Evolutionary conservation across 768 basidiomycete species (phyloP), one percentile per base, ranked within the genome.

Genomic region (Tremella yokohamensis): DNA sequence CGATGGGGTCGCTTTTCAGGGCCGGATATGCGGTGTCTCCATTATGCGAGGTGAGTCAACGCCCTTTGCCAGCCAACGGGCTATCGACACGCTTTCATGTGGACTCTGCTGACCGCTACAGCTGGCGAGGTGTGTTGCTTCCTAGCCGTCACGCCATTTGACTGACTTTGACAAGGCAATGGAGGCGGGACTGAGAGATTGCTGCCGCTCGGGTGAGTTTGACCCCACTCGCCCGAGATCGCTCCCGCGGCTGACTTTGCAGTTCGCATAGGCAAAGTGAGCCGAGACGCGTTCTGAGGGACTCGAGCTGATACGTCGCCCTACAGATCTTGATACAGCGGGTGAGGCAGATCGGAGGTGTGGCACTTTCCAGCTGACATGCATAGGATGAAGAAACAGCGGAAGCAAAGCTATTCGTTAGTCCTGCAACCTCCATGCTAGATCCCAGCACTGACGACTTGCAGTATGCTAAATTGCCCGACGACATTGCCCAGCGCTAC

Each of bases 161-260:
- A 22, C 18, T 45, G 42, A 50, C 16, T 47, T 13, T 40, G 13
- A 49, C 19, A 26, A 91, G 88, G 91, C 93, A 1, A 99, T 99
- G 94, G 94, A 99, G 78, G 90, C 89, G 12, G 96, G 94, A 39
- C 80, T 99, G 61, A 82, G 94, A 42, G 94, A 97, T 76, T 94
- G 97, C 39, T 97, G 93, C 79, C 83, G 94, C 66, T 74, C 73
- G 45, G 74, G 74, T 72, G 42, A 69, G 74, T 58, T 89, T 85
- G 69, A 88, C 90, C 24, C 24, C 9, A 49, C 9, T 34, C 3
- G 49, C 12, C 13, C 26, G n/a, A 29, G n/a, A 19, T 37, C 54
- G 29, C 40, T 20, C 39, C 54, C 20, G 15, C 49, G 29, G 48
- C 54, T 47, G 24, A 8, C 13, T 45, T 45, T 4, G 22, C 67